Evolutionary conservation across 768 basidiomycete species (phyloP), one percentile per base, ranked within the genome.

Genomic region (Mycena maculata): DNA sequence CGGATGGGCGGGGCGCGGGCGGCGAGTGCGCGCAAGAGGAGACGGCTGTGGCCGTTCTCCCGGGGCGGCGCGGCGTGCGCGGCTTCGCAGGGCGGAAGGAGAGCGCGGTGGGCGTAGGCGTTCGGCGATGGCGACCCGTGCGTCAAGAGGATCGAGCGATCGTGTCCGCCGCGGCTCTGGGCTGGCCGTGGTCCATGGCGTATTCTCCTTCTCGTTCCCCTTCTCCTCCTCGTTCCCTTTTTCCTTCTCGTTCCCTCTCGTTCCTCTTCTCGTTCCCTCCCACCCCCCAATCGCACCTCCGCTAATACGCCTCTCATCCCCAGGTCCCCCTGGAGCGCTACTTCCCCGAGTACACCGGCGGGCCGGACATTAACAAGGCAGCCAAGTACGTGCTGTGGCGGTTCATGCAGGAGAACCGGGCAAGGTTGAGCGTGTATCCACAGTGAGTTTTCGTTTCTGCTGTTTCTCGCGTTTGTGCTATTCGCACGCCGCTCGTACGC

Each of bases 361-460:
- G 94, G 5, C 78, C 90, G 4, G 93, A 96, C 73, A 93, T 96
- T 77, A 96, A 95, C 81, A 96, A 96, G 77, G 95, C 94, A 2
- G 94, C 95, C 0, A 95, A 96, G 72, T 97, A 94, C 70, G 95
- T 98, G 58, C 82, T 98, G 39, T 98, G 95, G 96, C 83, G 92
- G 73, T 98, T 97, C 73, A 96, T 95, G 85, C 94, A 97, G 77
- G 91, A 92, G 60, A 97, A 96, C 71, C 81, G 92, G 23, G 93
- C 93, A 59, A 78, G 90, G 56, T 79, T 96, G 71, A 94, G 91
- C 63, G 92, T 98, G 22, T 98, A 96, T 77, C 95, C 95, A 3
- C 95, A 98, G 93, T 93, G 68, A 38, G 91, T 85, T 22, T 68
- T 54, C 16, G 28, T 33, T 57, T 36, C 44, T 41, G 54, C 38